Evolutionary conservation across 2,329 filamentous ascomycete species (phyloP), one percentile per base, ranked within the genome.

Genomic region (Fusarium paranaense): DNA sequence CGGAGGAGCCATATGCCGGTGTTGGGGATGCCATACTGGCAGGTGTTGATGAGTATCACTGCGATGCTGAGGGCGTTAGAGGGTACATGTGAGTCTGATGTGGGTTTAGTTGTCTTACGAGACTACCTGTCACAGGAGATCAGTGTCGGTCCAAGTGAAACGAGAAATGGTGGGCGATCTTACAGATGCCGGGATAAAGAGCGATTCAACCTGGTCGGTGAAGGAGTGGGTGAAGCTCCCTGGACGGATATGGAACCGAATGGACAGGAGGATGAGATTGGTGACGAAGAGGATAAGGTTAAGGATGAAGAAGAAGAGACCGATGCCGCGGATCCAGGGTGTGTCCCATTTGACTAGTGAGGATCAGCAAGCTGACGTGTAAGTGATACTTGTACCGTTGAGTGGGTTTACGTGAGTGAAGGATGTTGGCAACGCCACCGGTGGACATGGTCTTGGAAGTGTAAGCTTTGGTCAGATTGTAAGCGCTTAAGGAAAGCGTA

Each of bases 41-140:
- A 93, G 33, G 93, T 90, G 73, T 95, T 96, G 78, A 94, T 94
- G 75, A 95, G 85, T 33, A 95, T 90, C 45, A 94, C 94, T 25
- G 92, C 94, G 70, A 93, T 88, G 18, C 92, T 94, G 25, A 66
- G 9, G 33, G 8, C 14, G 67, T 76, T 20, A 70, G 65, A 52
- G 13, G 18, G 47, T 54, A 61, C 14, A 66, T 18, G 6, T 32
- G 38, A 14, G 14, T 30, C 27, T 33, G 37, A 6, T 30, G 16
- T 22, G 16, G 45, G 45, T n/a, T 32, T 42, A 4, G 8, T 14
- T 25, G 35, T 63, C 84, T 81, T 78, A 86, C 84, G 84, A 86
- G 62, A 86, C 83, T 66, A 86, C 80, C 85, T 87, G 47, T 32
- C 47, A 25, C 33, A 25, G 22, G 69, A 18, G 72, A 40, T 67